Base-by-base conservation (phyloP, 768 basidiomycete genomes). In the Galerina marginata region DNA sequence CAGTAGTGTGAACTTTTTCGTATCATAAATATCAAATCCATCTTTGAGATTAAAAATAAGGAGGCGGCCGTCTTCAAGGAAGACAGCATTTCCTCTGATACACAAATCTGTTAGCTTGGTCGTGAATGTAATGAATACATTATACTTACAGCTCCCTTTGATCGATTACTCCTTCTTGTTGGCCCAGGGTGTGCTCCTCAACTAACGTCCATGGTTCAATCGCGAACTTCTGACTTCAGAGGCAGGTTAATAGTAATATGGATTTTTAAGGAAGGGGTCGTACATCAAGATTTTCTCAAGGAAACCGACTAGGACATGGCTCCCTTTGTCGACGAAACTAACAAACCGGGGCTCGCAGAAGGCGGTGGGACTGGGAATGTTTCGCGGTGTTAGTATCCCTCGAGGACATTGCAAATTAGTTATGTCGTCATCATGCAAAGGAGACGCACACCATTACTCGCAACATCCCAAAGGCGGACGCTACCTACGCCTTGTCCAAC, bases 401-500 rank as follows among this genome's bases (percentile, higher is more conserved):
- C 6, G 6, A 3, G 25, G 6, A n/a, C n/a, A 9, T 16, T 6
- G 26, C 39, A 48, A 54, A 48, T 3, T 29, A 29, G 26, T n/a
- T 9, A 29, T 1, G 20, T n/a, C n/a, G n/a, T n/a, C n/a, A n/a
- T n/a, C n/a, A n/a, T n/a, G n/a, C n/a, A 14, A 6, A 15, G 53
- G 37, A 26, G 5, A 11, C 11, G 38, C 15, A 36, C 12, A 56
- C 59, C 59, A 25, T 60, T 46, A 4, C 55, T 43, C 1, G 53
- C 25, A 25, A 56, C 9, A 39, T 56, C 46, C 60, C 60, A 61
- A 26, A 61, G 44, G 29, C 38, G 38, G 11, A 61, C 26, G 50
- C 48, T 50, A n/a, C 44, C 33, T 15, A 11, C 38, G 2, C 54
- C 60, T 25, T 61, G 53, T 5, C 46, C 60, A 29, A 50, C 54